Evolutionary conservation across 768 basidiomycete genomes (phyloP), one percentile per base, ranked within the genome.

Genomic region (Sarcodon aspratus): DNA sequence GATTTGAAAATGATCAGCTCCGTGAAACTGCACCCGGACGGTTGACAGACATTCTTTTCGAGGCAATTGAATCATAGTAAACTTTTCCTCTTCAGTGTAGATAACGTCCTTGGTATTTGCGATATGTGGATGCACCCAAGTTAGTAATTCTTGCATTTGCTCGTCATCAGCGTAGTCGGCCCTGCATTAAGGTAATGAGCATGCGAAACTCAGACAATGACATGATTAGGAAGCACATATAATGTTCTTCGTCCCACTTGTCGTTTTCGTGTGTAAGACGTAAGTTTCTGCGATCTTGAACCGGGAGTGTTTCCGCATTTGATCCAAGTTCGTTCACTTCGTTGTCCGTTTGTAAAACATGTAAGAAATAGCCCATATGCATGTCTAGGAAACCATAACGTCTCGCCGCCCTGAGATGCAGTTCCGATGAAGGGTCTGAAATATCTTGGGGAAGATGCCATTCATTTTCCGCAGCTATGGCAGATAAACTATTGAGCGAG

Each of bases 221-320:
- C 21, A 27, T 27, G 21, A 27, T 27, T 5, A 11, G 37, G 17
- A 42, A 33, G 47, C 63, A 89, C 89, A 89, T 81, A 60, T 91
- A 92, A 65, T 91, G 71, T 56, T 90, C 87, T 57, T 79, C 80
- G 55, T 91, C 82, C 75, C 82, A 93, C 63, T 89, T 90, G 32
- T 73, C 69, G 36, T 90, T 70, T 61, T 91, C 89, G 52, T 79
- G 80, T 48, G 66, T 61, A 9, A 78, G 54, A 44, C 87, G 75
- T 50, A 68, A 69, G 37, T 51, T 55, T 31, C 78, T 71, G 35
- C 87, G 74, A 53, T 82, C 79, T 3, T 63, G 59, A 10, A 57
- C 62, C 10, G 68, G 60, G 47, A 74, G 75, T 1, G 59, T 70
- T 65, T 93, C 89, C 11, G 74, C 81, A 52, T 81, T 74, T 13